Conservation (phyloP, 73 alveolate species). For the Tetrahymena elliotti region DNA sequence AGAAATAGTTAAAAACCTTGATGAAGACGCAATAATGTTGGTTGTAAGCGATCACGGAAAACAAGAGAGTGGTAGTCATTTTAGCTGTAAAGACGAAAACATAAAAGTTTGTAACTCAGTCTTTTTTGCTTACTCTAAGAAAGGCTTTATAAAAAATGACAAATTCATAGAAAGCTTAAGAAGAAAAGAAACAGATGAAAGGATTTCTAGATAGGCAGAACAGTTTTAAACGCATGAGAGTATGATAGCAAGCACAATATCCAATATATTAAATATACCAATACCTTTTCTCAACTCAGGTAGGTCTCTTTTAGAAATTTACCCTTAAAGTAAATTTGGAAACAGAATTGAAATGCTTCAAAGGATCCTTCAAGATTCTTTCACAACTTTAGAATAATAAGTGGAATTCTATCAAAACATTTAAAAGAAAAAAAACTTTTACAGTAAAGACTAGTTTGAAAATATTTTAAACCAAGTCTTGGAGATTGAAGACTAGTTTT, state of each 20-base stretch:
- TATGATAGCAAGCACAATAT: not conserved
- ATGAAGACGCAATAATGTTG: not conserved
- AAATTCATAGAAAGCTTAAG: not conserved
- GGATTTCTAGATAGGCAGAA: not conserved
- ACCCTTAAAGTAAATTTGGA: not conserved
- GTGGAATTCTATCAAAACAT: not conserved
- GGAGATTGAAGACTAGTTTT: not conserved
- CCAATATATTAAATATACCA: not conserved
- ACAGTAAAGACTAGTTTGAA: too few species aligned
- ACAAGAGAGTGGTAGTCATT: not conserved
- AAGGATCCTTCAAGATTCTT: not conserved
- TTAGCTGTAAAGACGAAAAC: not conserved
- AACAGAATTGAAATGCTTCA: not conserved
- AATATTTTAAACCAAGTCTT: not conserved
- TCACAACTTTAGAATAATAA: not conserved
- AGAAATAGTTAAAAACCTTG: not conserved
- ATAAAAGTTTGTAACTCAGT: not conserved
- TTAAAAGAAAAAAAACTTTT: too few species aligned
- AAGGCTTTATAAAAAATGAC: not conserved
- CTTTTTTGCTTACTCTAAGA: not conserved
- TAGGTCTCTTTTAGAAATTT: not conserved
- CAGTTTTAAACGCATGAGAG: not conserved
- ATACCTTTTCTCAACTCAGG: not conserved
- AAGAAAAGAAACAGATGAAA: not conserved
- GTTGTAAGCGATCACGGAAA: not conserved